phyloP scores from a whole-genome alignment of 345 rosid species.

The Pistacia atlantica region DNA sequence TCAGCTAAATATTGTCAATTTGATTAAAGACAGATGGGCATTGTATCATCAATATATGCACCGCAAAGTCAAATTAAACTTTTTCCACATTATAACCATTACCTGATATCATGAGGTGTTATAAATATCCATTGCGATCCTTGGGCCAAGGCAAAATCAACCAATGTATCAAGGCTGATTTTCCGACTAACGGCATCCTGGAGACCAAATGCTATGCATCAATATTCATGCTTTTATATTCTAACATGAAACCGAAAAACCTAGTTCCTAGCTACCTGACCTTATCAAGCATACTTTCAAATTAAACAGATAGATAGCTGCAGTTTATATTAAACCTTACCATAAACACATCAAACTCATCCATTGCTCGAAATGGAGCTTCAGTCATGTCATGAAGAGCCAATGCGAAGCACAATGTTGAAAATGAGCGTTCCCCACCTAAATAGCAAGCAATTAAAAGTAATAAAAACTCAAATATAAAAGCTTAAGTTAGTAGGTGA shows the following conservation, averaged over 20 bases:
- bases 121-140: conserved; percentile 97
- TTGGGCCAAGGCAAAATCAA: conserved; percentile 81
- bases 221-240: not conserved
- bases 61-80: not conserved
- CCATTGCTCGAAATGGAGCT: conserved; percentile 98
- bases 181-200: conserved; percentile 98
- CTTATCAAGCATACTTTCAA: not conserved
- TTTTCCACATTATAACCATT: conserved; percentile 5
- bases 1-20: not conserved
- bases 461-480: not conserved
- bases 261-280: not conserved
- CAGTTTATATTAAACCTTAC: conserved; percentile 35
- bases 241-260: too few species aligned
- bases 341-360: conserved; percentile 98
- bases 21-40: not conserved
- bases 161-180: conserved; percentile 84
- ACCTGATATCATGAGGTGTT: conserved; percentile 99
- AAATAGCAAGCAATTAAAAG: conserved; percentile 21
- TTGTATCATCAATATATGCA: not conserved
- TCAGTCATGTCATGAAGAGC: conserved; percentile 95
- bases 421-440: conserved; percentile 99
- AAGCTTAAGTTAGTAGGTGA: not conserved
- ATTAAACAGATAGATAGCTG: not conserved
- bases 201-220: conserved; percentile 16
- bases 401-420: conserved; percentile 90